Evolutionary conservation across 225 moss, liverwort and hornwort genomes (phyloP).

Genomic region (Takakia lepidozioides): DNA sequence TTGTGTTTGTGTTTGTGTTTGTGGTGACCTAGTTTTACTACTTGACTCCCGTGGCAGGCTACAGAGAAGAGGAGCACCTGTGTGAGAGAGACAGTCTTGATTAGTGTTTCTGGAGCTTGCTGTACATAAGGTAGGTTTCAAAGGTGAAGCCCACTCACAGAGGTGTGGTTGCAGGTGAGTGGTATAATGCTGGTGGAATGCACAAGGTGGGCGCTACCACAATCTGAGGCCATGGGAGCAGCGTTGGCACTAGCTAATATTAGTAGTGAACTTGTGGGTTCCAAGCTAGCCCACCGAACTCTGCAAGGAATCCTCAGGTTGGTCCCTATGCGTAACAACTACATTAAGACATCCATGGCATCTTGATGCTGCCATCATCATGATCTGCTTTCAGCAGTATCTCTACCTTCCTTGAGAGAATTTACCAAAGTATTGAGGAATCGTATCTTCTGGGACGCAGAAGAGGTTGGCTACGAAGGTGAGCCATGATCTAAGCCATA

Average conservation of each 20-base stretch:
- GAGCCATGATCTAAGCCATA: too few relatives aligned
- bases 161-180: constrained; percentile 30
- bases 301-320: constrained; percentile 46
- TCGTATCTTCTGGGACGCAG: too few relatives aligned
- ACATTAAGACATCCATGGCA: too few relatives aligned
- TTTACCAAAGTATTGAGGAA: too few relatives aligned
- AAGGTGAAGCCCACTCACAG: not conserved
- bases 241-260: constrained; percentile 31
- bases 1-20: too few relatives aligned
- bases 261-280: constrained; percentile 36
- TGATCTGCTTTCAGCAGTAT: too few relatives aligned
- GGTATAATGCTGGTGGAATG: constrained; percentile 49
- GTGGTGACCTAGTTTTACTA: too few relatives aligned
- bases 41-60: too few relatives aligned
- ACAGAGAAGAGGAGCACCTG: not conserved
- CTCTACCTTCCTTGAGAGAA: too few relatives aligned
- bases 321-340: too few relatives aligned
- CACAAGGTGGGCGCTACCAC: constrained; percentile 41
- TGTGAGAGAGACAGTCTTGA: not conserved
- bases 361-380: too few relatives aligned
- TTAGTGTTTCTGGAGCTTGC: not conserved
- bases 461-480: too few relatives aligned
- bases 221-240: constrained; percentile 33
- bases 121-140: not conserved
- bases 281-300: constrained; percentile 41